These are phyloP conservation scores for Angomonas ambiguus DNA, from an alignment of 208 protist species.

Conservation along the genomic window DNA sequence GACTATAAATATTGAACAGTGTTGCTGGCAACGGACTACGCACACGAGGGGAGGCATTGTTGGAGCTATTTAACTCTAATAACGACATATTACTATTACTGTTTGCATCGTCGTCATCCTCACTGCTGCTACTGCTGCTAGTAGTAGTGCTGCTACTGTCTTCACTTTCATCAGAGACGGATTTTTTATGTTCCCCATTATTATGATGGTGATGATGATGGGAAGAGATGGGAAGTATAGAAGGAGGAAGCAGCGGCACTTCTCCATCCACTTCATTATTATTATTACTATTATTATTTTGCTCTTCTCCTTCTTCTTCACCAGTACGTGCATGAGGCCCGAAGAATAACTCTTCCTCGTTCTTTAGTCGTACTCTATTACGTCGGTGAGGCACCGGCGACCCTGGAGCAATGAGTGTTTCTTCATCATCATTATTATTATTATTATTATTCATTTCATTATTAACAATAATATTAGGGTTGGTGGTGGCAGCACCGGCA, in stretches of 20 bases:
- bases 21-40: not conserved
- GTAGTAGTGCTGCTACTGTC: no score
- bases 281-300: not conserved
- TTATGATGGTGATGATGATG: not conserved
- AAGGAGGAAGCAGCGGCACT: not conserved
- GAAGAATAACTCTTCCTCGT: not conserved
- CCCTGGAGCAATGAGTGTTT: not conserved
- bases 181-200: not conserved
- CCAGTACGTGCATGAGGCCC: no score
- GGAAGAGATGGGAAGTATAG: not conserved
- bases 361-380: not conserved
- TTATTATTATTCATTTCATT: not conserved
- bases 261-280: not conserved
- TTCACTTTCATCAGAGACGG: no score
- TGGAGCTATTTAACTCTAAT: no score
- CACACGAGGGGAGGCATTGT: not conserved
- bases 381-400: constrained; percentile 13
- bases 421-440: constrained; percentile 10
- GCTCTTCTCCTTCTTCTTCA: no score
- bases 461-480: not conserved
- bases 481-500: no score
- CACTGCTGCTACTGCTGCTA: no score
- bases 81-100: no score
- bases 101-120: no score
- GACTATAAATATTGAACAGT: not conserved